Conservation (phyloP, 148 eudicot genomes). For the Linanthus parryae region DNA sequence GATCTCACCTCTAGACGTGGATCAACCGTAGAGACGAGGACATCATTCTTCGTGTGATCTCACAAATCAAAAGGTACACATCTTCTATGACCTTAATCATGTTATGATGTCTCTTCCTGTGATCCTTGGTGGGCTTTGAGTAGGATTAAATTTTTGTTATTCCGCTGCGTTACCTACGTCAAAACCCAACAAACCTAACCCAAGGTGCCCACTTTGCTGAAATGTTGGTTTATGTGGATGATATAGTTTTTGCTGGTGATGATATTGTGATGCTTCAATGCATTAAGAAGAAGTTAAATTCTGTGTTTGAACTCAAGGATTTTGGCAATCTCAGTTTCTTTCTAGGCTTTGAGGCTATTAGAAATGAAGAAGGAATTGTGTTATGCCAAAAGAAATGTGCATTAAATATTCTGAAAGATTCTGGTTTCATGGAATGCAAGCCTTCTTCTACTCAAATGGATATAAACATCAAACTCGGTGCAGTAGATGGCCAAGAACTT, state of each 20-base stretch:
- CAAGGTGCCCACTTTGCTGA: neutral
- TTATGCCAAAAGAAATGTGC: neutral
- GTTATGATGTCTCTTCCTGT: no score
- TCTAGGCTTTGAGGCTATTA: neutral
- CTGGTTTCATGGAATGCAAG: neutral
- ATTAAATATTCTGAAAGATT: neutral
- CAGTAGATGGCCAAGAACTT: no score
- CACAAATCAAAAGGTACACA: no score
- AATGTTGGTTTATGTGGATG: neutral
- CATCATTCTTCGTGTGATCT: no score
- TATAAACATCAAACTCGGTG: neutral
- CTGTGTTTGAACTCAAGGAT: neutral
- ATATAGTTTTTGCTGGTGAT: neutral
- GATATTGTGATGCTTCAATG: neutral
- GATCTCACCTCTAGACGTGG: no score
- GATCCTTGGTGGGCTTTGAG: no score
- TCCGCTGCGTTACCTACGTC: no score
- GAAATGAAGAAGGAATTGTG: neutral
- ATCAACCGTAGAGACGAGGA: no score
- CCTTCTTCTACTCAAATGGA: neutral
- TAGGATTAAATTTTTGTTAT: no score
- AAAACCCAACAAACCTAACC: no score
- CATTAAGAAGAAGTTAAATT: neutral
- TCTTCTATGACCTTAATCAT: no score
- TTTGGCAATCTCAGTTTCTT: neutral